Conservation (phyloP, 116 monocot genomes). For the Cymodocea nodosa region DNA sequence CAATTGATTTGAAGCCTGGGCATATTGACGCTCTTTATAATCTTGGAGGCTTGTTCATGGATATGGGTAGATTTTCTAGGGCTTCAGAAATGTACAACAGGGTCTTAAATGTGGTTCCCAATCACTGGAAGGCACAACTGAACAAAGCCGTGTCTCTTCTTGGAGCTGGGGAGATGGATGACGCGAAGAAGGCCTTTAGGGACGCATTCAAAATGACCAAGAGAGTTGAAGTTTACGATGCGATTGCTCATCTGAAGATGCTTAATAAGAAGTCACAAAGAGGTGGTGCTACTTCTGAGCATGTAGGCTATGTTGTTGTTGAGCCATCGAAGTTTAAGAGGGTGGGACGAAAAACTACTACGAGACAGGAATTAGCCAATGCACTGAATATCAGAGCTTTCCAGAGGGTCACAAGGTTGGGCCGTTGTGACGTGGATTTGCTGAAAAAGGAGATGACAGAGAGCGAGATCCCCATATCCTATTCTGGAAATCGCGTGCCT, state of each 20-base stretch:
- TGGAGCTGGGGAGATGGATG: conserved; percentile 79
- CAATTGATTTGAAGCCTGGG: conserved; percentile 83
- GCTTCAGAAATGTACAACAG: conserved; percentile 95
- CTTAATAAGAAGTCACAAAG: conserved; percentile 61
- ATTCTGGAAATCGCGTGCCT: conserved; percentile 63
- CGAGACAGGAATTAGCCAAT: conserved; percentile 78
- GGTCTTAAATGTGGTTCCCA: conserved; percentile 56
- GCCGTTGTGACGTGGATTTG: conserved; percentile 51
- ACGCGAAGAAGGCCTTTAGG: conserved; percentile 75
- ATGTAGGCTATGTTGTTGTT: conserved; percentile 37
- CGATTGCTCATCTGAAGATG: conserved; percentile 72
- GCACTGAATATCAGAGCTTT: conserved; percentile 84
- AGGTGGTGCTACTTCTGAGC: conserved; percentile 17
- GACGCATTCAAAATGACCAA: conserved; percentile 97
- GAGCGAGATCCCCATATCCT: conserved; percentile 78
- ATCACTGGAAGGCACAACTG: conserved; percentile 88
- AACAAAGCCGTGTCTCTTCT: conserved; percentile 82
- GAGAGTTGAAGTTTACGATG: conserved; percentile 95
- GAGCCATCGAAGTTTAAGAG: conserved; percentile 82
- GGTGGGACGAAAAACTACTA: conserved; percentile 60
- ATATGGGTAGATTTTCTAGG: conserved; percentile 66
- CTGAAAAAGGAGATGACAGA: conserved; percentile 73
- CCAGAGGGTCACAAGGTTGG: conserved; percentile 70
- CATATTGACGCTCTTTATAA: conserved; percentile 94
- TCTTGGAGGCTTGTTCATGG: conserved; percentile 83